Evolutionary conservation across 495 filamentous ascomycete genomes (phyloP), one percentile per base, ranked within the genome.

Genomic region (Neurospora africana): DNA sequence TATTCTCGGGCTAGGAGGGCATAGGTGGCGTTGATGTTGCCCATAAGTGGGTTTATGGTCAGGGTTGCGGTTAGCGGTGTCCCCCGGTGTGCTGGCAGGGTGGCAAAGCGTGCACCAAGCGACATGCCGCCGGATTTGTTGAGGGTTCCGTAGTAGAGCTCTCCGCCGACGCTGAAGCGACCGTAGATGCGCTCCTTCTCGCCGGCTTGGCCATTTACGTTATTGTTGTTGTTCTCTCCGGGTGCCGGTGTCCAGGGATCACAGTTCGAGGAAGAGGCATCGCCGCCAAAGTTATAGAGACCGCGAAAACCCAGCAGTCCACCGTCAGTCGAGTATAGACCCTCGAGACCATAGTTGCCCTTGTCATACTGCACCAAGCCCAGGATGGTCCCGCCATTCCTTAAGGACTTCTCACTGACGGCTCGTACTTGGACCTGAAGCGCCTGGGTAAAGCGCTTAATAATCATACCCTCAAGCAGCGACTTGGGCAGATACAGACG

Each of bases 221-320:
- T 73, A 17, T 72, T 75, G 41, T 69, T 74, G 65, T 67, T 72
- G 39, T 72, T 76, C 21, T 76, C 75, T 23, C 72, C 70, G 27
- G 70, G 39, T 5, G 44, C 35, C 3, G 72, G 38, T 43, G 53
- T 75, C 40, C 68, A 68, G 30, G 79, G 78, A 17, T 75, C 72
- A 15, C 75, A 44, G 4, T 75, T 67, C 10, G 78, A 43, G 27
- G 83, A 78, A 36, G 87, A 86, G 27, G 92, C 91, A 77, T 97
- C 92, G 7, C 89, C 88, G 35, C 95, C 95, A 75, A 98, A 98
- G 78, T 98, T 99, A 81, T 96, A 98, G 0, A 99, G 84, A 2
- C 93, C 95, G 6, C 94, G 88, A 72, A 94, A 84, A 27, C 95
- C 95, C 74, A 98, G 86, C 19, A 98, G 85, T 5, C 92, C 92